Evolutionary conservation across 257 asterid genomes (phyloP), one percentile per base, ranked within the genome.

Genomic region (Catharanthus roseus): DNA sequence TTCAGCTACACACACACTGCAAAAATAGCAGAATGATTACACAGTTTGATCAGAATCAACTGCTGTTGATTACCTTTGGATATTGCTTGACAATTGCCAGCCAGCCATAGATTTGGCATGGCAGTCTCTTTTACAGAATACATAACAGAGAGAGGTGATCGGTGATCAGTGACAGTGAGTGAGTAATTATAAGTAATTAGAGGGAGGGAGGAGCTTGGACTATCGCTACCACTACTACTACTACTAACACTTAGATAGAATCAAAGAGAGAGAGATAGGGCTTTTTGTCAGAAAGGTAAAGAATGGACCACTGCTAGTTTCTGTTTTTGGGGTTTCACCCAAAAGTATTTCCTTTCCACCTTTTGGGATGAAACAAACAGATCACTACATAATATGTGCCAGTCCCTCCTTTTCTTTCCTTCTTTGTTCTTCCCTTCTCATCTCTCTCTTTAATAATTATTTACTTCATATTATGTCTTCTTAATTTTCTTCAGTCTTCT

Each of bases 261-360:
- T 72, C n/a, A n/a, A n/a, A n/a, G n/a, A n/a, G n/a, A n/a, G n/a
- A n/a, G n/a, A n/a, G n/a, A n/a, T n/a, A n/a, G n/a, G n/a, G n/a
- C 38, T 68, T 75, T 74, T 38, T 76, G 93, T 86, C 92, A 88
- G 95, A 75, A 56, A 85, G 88, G 78, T 38, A 38, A 86, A 84
- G 79, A 80, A 81, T 85, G 97, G 97, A 90, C 97, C 97, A 90
- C 96, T 88, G 96, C 80, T 80, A 90, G 90, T 88, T 88, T 87
- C 91, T 85, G 91, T 85, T 84, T 90, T 86, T 86, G 87, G 96
- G 96, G 91, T 88, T 88, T 88, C 96, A 88, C 96, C 93, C 95
- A 88, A 85, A 82, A 86, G 3, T 72, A 77, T 85, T 88, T 77
- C 82, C 85, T 85, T 86, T 88, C 77, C 74, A 86, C 88, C 82